Evolutionary conservation across 2,329 filamentous ascomycete species (phyloP).

Genomic region (Verticillium albo-atrum): DNA sequence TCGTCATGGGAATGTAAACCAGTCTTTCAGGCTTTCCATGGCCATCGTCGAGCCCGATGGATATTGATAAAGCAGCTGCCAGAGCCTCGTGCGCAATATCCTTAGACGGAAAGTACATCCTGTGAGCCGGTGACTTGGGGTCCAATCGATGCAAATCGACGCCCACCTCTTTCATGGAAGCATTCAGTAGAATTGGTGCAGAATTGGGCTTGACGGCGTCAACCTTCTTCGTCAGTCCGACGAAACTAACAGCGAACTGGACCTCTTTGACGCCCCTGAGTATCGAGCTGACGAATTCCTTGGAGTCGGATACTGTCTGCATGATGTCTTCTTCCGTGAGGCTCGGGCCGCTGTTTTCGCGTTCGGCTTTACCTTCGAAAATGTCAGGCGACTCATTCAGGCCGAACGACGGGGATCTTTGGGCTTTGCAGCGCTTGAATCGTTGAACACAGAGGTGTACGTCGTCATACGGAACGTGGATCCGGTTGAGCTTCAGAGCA

Average conservation of each 20-base stretch:
- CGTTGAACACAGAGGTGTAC: conserved; percentile 58
- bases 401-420: conserved; percentile 23
- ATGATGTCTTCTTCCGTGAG: conserved; percentile 64
- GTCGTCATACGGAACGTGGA: conserved; percentile 90
- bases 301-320: conserved; percentile 83
- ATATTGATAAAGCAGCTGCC: conserved; percentile 86
- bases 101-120: conserved; percentile 94
- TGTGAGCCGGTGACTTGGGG: conserved; percentile 86
- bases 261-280: conserved; percentile 92
- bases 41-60: conserved; percentile 88
- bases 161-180: conserved; percentile 94
- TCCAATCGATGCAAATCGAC: conserved; percentile 90
- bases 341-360: conserved; percentile 67
- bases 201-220: conserved; percentile 61
- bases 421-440: conserved; percentile 41
- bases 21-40: conserved; percentile 79
- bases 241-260: conserved; percentile 88
- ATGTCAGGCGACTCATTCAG: conserved; percentile 51
- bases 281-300: conserved; percentile 86
- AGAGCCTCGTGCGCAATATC: conserved; percentile 95
- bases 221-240: conserved; percentile 80
- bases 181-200: conserved; percentile 73
- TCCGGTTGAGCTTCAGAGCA: conserved; percentile 81
- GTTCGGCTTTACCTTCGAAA: conserved; percentile 67
- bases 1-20: conserved; percentile 94